Evolutionary conservation across 78 protist genomes (phyloP), one percentile per base, ranked within the genome.

Genomic region (Reticulomyxa filosa): DNA sequence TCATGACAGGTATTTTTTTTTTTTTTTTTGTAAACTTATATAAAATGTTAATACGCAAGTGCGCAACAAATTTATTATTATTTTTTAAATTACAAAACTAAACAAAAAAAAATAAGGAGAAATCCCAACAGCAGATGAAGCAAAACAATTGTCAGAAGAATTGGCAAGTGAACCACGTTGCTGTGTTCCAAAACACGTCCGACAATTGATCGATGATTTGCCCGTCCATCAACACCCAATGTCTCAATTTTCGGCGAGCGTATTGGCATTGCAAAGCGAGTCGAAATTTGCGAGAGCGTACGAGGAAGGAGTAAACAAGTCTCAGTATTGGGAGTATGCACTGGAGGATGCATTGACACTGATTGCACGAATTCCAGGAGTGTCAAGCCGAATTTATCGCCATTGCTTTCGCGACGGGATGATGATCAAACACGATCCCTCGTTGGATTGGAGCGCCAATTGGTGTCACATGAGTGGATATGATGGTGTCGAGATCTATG

Each of bases 171-270:
- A n/a, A n/a, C n/a, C n/a, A n/a, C n/a, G n/a, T n/a, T n/a, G n/a
- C n/a, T n/a, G n/a, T n/a, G n/a, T 70, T 3, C 89, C 83, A 62
- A 26, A 26, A 37, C 83, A 73, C 46, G 85, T 81, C 48, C 53
- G 35, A 26, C 17, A 73, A 25, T 70, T 85, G 83, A 62, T 82
- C 52, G 57, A 76, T 70, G 53, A 52, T 38, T 76, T 87, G 75
- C 89, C 89, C 64, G 59, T 65, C 46, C 33, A 36, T 85, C 75
- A n/a, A n/a, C 97, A 91, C 80, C 97, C 97, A 55, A 91, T 91
- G 97, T 63, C 87, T 32, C 91, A 90, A 81, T 55, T 90, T 26
- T 53, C 64, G 5, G 73, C 82, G 6, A 78, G 82, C 4, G 65
- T 80, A 26, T 35, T 67, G 22, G 62, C 72, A 38, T 20, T 67